Base-by-base conservation (phyloP, 208 protist species). In the Crithidia fasciculata region DNA sequence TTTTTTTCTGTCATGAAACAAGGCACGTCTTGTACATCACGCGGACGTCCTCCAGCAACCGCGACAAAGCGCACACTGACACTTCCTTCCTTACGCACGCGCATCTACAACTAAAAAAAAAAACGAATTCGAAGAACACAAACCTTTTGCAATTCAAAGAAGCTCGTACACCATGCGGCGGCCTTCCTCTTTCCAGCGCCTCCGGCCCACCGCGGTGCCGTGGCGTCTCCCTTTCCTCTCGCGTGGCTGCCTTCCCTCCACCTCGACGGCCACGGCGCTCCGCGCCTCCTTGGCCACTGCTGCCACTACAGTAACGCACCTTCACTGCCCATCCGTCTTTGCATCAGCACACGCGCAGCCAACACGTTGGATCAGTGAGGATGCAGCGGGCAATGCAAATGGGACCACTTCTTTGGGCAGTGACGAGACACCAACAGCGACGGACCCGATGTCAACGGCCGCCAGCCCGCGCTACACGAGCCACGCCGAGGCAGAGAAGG, bases 401-500 rank as follows among this genome's bases (percentile, higher is more conserved):
- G 12, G 12, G 45, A 13, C 45, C 9, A 13, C 12, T 13, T 13
- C 7, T 8, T 18, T 2, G 50, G 16, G 15, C 0, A 55, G 16
- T 18, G 15, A 5, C 7, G 50, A 18, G 15, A 36, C 7, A 2
- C 36, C 39, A 3, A 36, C 62, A 6, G 61, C 45, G 45, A 43
- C 45, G 4, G 62, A 68, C 37, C 62, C 60, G 6, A 39, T 45
- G 16, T 68, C 62, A 2, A 57, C n/a, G 37, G 12, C 62, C 0
- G 50, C 36, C 49, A 57, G 49, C 37, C 62, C 62, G 15, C 62
- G 62, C 50, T 68, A 57, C 62, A 57, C 62, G 49, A 57, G 49
- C 16, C 50, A 57, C 50, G 37, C 50, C 16, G 62, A 40, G 49
- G 62, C 50, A 10, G 62, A 57, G 16, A 57, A 45, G 18, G 39